Conservation (phyloP, 768 basidiomycete species). For the Cystobasidium ongulense region DNA sequence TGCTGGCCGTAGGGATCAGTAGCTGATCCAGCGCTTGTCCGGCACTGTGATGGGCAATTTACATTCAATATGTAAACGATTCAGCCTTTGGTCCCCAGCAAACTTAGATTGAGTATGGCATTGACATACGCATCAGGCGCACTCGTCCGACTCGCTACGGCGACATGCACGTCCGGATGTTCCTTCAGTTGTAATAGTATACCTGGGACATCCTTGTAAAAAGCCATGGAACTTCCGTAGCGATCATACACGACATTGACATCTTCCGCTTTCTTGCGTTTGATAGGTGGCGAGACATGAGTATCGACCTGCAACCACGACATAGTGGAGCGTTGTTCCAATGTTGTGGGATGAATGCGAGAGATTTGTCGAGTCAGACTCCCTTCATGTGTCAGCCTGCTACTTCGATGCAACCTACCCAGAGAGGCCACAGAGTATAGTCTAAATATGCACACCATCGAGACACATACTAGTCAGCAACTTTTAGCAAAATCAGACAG, state of each 20-base stretch:
- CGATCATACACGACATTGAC: conserved; percentile 46
- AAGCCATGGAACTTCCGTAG: conserved; percentile 50
- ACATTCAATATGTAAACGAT: no score
- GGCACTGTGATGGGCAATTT: conserved; percentile 55
- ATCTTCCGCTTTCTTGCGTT: conserved; percentile 42
- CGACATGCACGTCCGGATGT: conserved; percentile 84
- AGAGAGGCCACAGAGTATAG: conserved; percentile 29
- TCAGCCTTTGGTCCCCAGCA: no score
- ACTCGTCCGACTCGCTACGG: conserved; percentile 75
- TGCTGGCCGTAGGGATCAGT: conserved; percentile 42
- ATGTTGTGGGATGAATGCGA: not conserved
- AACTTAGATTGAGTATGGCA: not conserved
- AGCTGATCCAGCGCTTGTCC: conserved; percentile 58
- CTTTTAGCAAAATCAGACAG: no score
- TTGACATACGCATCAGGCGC: conserved; percentile 61
- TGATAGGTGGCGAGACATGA: conserved; percentile 53
- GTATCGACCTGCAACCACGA: conserved; percentile 74
- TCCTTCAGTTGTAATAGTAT: conserved; percentile 91
- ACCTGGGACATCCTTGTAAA: conserved; percentile 67
- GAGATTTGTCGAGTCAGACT: not conserved
- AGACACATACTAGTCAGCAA: not conserved
- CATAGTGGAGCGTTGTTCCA: no score
- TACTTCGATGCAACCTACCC: not conserved
- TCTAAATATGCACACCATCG: not conserved
- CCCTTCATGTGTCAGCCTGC: not conserved